Evolutionary conservation across 805 yeast species (phyloP), one percentile per base, ranked within the genome.

Genomic region (Saccharomycopsis selenospora): DNA sequence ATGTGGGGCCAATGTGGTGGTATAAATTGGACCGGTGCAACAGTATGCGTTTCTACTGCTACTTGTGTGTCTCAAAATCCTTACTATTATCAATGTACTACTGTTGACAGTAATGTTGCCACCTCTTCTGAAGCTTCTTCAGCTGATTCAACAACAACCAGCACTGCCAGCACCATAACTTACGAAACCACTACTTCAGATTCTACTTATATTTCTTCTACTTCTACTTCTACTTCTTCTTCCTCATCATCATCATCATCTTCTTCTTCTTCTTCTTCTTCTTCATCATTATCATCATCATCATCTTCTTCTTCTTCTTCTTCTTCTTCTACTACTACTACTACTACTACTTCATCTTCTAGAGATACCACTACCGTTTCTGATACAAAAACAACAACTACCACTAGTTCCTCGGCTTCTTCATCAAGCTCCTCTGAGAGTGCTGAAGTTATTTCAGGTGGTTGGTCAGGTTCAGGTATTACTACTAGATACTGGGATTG

Each of bases 1-100:
- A n/a, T n/a, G n/a, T n/a, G n/a, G n/a, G n/a, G n/a, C n/a, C 63
- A 58, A 50, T 60, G 62, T 55, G 62, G 62, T 42, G 58, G 55
- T 45, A 14, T 17, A 7, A 46, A 47, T 36, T 59, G 47, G 38
- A 18, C 43, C 6, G 61, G 60, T 14, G 49, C 53, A 20, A 54
- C 58, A 4, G 47, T 43, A 8, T 60, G 66, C 56, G 54, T 42
- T 3, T 36, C 42, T 5, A 61, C 57, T 41, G 56, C 58, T 33
- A 48, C 48, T 22, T 62, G 64, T 50, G 44, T 44, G 36, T 50
- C 58, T 2, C 53, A 54, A 43, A 58, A 59, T 45, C 54, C 55
- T 26, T 59, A 43, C 55, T 61, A 60, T 50, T 57, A 52, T 50
- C 64, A 59, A 46, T 62, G 65, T 53, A n/a, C 29, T 43, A 22